Base-by-base conservation (phyloP, 495 filamentous ascomycete species). In the Aspergillus homomorphus region DNA sequence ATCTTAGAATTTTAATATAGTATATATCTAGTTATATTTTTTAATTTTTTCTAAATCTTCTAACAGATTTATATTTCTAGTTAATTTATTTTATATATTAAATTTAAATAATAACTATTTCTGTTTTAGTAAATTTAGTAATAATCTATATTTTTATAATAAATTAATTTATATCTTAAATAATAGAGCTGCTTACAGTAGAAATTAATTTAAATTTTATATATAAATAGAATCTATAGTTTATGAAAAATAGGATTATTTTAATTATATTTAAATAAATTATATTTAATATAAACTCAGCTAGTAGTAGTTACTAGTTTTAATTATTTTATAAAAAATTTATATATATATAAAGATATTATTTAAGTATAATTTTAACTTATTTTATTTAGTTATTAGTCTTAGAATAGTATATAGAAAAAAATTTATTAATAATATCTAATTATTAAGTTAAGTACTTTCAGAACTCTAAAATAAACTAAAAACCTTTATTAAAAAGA, bases 161-260 rank as follows among this genome's bases (percentile, higher is more conserved):
- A 28, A 28, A 28, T 28, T 28, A 28, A 9, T 28, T 28, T 4
- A 28, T 28, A 28, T 28, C 9, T 28, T 28, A 4, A 28, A 28
- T 28, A 28, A 28, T 28, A 4, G 9, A 28, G 9, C 26, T 28
- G 9, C 9, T n/a, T n/a, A n/a, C n/a, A n/a, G n/a, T n/a, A n/a
- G n/a, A n/a, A n/a, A n/a, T n/a, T n/a, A n/a, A 7, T 45, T 45
- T 45, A 45, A 45, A 45, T 45, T 18, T 45, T 45, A 45, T 45
- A 45, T 45, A 45, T n/a, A 45, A 45, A n/a, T 45, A 45, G 16
- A 45, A 45, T n/a, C 43, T 45, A 18, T 45, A 45, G 16, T 45
- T 45, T 7, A 45, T 45, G 20, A 45, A 45, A n/a, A 45, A 45
- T 45, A 45, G 20, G 15, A 45, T 45, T 45, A 45, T 45, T 45